These are phyloP conservation scores for Coffea humblotiana DNA, from an alignment of 305 asterid species.

Conservation along the genomic window DNA sequence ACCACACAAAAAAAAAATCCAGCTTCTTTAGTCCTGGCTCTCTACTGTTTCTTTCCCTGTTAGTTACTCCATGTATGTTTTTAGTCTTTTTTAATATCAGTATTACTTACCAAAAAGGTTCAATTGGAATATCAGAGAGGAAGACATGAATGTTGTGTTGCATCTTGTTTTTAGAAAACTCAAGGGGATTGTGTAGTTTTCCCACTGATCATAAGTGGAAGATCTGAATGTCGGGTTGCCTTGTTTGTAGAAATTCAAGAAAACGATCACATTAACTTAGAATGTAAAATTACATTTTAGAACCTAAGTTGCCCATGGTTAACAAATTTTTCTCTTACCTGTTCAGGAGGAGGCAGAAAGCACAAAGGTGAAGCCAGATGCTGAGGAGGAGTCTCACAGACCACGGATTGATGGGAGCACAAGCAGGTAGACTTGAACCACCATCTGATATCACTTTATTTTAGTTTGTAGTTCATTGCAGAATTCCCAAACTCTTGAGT, in stretches of 20 bases:
- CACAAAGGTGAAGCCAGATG: constrained; percentile 39
- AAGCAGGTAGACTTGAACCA: constrained; percentile 56
- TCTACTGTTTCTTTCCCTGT: too few species aligned
- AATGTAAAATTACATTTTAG: not conserved
- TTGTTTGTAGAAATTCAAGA: not conserved
- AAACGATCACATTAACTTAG: not conserved
- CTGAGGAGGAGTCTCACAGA: constrained; percentile 40
- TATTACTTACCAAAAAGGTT: too few species aligned
- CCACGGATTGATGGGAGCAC: constrained; percentile 58
- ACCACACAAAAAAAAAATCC: too few species aligned
- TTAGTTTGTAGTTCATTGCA: not conserved
- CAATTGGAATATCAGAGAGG: not conserved
- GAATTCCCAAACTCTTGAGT: not conserved
- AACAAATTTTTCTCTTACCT: constrained; percentile 9
- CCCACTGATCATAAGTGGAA: not conserved
- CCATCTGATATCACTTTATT: not conserved
- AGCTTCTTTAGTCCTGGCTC: too few species aligned
- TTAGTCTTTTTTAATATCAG: too few species aligned
- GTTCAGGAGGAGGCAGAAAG: constrained; percentile 73
- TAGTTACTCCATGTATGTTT: too few species aligned
- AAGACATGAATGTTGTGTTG: not conserved
- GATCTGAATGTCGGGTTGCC: not conserved
- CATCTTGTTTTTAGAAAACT: not conserved
- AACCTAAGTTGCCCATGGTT: not conserved
- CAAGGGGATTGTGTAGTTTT: not conserved